Evolutionary conservation across 345 rosid genomes (phyloP).

Genomic region (Gynandropsis gynandra): DNA sequence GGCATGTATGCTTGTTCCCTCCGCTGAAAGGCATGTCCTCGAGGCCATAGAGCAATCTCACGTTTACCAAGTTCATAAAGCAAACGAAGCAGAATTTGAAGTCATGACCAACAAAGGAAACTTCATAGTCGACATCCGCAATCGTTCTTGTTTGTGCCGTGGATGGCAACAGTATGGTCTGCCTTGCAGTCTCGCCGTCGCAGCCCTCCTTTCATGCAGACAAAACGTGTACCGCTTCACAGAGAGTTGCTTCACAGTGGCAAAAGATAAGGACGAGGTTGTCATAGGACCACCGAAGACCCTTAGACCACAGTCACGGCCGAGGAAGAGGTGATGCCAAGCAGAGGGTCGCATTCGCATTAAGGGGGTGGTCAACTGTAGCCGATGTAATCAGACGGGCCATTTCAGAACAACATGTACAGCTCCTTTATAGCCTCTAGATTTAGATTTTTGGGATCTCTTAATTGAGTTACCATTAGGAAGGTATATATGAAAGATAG

Average conservation of each 20-base stretch:
- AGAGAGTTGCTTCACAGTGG: slow-evolving; percentile 71
- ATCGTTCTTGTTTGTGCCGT: slow-evolving; percentile 63
- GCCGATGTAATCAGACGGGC: slow-evolving; percentile 88
- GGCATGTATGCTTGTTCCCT: slow-evolving; percentile 75
- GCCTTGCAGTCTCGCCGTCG: slow-evolving; percentile 83
- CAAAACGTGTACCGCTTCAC: slow-evolving; percentile 68
- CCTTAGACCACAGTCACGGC: slow-evolving; percentile 51
- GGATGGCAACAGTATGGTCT: slow-evolving; percentile 74
- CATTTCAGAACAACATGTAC: slow-evolving; percentile 94
- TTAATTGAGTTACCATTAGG: no score
- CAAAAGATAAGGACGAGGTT: slow-evolving; percentile 34
- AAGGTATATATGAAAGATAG: not conserved
- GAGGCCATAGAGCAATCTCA: slow-evolving; percentile 60
- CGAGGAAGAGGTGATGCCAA: slow-evolving; percentile 53
- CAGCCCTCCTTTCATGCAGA: slow-evolving; percentile 70
- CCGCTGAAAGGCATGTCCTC: slow-evolving; percentile 57
- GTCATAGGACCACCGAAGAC: slow-evolving; percentile 60
- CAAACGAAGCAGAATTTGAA: slow-evolving; percentile 66
- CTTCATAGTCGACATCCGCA: slow-evolving; percentile 56
- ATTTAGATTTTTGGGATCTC: no score
- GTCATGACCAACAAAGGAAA: slow-evolving; percentile 62
- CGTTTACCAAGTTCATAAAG: slow-evolving; percentile 63
- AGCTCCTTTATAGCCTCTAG: slow-evolving; percentile 71
- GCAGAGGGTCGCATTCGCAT: slow-evolving; percentile 55
- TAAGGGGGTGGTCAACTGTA: slow-evolving; percentile 76